Evolutionary conservation across 2,329 filamentous ascomycete species (phyloP), one percentile per base, ranked within the genome.

Genomic region (Chrysoporthe deuterocubensis): DNA sequence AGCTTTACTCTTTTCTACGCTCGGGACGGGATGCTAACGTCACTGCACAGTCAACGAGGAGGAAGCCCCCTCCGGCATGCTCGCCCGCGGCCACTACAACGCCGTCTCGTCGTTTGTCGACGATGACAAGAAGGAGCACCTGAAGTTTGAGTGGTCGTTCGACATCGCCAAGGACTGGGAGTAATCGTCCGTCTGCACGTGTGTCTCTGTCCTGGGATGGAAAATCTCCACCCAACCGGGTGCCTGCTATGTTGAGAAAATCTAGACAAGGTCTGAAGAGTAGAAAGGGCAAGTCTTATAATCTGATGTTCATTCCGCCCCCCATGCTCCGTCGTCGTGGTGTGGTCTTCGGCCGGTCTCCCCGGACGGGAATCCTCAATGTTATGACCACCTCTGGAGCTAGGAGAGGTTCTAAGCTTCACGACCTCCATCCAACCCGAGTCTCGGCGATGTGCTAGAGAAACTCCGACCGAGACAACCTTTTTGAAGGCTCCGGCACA

Each of bases 121-220:
- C 78, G 96, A 99, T 76, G 96, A 99, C 82, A 91, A 96, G 79
- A 90, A 93, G 81, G 90, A 87, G 71, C 94, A 99, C 81, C 85
- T 99, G 71, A 86, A 91, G 78, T 99, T 99, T 80, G 92, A 97
- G 76, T 99, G 96, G 96, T 89, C 90, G 70, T 98, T 99, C 76
- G 92, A 97, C 77, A 97, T 99, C 79, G 87, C 91, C 82, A 99
- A 98, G 87, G 93, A 97, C 78, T 98, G 96, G 96, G 68, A 68
- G 66, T 92, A 89, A 73, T 57, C 1, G 7, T 40, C 18, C 34
- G 32, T 1, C 34, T 40, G 26, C 26, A 26, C 26, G 26, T 57
- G 7, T n/a, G 16, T 57, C 32, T 61, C 14, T 61, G 58, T 61
- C 34, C 40, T 61, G 21, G 4, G 5, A 13, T 4, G 26, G 9